Evolutionary conservation across 805 yeast species (phyloP).

Genomic region (Suhomyces sp.): DNA sequence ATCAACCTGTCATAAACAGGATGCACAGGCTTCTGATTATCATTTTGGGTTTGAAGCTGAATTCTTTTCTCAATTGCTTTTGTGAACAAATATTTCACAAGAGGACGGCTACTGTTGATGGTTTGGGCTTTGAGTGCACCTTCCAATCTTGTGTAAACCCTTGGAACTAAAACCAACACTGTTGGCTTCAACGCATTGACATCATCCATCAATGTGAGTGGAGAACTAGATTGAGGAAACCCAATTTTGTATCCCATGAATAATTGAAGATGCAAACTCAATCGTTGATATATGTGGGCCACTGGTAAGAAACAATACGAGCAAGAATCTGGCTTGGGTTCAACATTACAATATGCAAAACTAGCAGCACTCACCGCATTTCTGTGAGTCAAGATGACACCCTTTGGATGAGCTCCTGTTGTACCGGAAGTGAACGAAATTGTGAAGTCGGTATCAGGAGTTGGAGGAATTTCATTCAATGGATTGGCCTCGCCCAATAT

Average conservation of each 20-base stretch:
- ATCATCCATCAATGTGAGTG: conserved; percentile 29
- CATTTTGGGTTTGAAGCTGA: conserved; percentile 16
- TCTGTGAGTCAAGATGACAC: conserved; percentile 51
- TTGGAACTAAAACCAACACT: conserved; percentile 30
- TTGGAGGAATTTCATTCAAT: conserved; percentile 24
- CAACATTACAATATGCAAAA: conserved; percentile 7
- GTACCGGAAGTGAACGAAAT: conserved; percentile 55
- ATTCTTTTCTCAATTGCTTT: conserved; percentile 29
- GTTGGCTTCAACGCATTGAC: conserved; percentile 27
- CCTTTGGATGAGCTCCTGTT: conserved; percentile 74
- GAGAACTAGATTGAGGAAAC: conserved; percentile 29
- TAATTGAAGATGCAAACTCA: conserved; percentile 12
- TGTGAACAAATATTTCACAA: conserved; percentile 26
- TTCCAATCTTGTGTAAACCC: conserved; percentile 39
- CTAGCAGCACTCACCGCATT: conserved; percentile 18
- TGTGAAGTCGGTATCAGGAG: conserved; percentile 34
- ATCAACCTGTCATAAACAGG: conserved; percentile 31
- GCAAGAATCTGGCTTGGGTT: not conserved
- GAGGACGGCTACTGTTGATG: conserved; percentile 30
- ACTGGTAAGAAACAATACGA: conserved; percentile 23
- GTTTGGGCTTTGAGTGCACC: conserved; percentile 53
- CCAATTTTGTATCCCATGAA: conserved; percentile 21
- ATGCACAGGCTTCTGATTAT: conserved; percentile 25
- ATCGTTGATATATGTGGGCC: conserved; percentile 24
- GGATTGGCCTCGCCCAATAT: conserved; percentile 40